Conservation (phyloP, 2,329 filamentous ascomycete genomes). For the Phoma sp. region DNA sequence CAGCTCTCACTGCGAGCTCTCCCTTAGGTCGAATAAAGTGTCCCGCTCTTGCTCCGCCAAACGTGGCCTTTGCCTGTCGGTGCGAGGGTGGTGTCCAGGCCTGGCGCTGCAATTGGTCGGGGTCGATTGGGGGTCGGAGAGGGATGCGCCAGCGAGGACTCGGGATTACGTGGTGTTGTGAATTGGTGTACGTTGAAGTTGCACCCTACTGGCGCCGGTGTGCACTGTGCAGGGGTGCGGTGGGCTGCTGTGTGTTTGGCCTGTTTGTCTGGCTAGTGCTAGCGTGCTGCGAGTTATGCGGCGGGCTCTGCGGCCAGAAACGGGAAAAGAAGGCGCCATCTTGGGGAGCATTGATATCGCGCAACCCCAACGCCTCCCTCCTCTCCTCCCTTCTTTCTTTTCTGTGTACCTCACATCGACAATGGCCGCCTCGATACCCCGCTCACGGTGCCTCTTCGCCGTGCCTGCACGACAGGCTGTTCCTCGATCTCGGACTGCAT, state of each 20-base stretch:
- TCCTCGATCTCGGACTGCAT: conserved; percentile 23
- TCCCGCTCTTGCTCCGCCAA: conserved; percentile 42
- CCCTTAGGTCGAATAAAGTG: conserved; percentile 29
- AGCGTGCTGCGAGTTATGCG: conserved; percentile 20
- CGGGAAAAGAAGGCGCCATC: conserved; percentile 30
- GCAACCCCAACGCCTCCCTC: conserved; percentile 5
- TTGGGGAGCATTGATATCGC: conserved; percentile 4
- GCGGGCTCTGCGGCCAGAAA: conserved; percentile 31
- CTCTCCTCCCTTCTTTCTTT: not conserved
- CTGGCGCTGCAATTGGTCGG: conserved; percentile 14
- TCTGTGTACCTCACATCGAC: not conserved
- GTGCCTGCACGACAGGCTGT: conserved; percentile 28
- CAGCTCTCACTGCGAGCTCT: conserved; percentile 35
- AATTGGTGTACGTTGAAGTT: conserved; percentile 48
- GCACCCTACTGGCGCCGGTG: conserved; percentile 31
- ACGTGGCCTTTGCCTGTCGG: conserved; percentile 45
- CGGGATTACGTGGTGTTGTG: conserved; percentile 24
- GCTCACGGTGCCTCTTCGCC: conserved; percentile 41
- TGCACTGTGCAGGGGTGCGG: conserved; percentile 46
- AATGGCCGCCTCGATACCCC: conserved; percentile 45
- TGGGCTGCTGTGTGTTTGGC: conserved; percentile 40
- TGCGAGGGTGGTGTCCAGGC: conserved; percentile 10
- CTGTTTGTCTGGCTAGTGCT: conserved; percentile 28
- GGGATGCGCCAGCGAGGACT: conserved; percentile 16
- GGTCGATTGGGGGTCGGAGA: conserved; percentile 7